Evolutionary conservation across 2,329 filamentous ascomycete genomes (phyloP), one percentile per base, ranked within the genome.

Genomic region (Sodiomyces alkalinus): DNA sequence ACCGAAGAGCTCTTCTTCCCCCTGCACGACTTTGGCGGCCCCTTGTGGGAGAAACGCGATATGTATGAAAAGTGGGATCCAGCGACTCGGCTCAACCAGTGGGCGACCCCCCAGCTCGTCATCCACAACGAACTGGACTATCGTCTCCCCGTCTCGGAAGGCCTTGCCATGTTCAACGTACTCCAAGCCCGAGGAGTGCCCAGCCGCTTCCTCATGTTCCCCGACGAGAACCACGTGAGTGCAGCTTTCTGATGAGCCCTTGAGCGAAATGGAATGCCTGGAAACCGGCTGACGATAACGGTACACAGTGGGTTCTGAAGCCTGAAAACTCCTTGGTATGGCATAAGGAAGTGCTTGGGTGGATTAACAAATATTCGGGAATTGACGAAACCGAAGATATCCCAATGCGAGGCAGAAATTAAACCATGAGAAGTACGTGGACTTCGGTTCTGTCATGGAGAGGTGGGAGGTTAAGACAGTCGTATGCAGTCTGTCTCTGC

Each of bases 61-160:
- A 64, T 58, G 15, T 83, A 80, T 43, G 68, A 69, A 43, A 68
- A 65, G 40, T 83, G 73, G 71, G 77, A 83, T 47, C 79, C 78
- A 1, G 62, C 76, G 1, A 56, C 60, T 28, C 58, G 67, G 29
- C 65, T 70, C 34, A 55, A 63, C 19, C 64, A 87, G 40, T 94
- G 86, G 86, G 59, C 68, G 1, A 94, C 86, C 1, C 90, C 90
- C 1, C 77, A 90, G 52, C 61, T 98, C 36, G 52, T 72, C 35
- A 85, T 96, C 30, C 87, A 96, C 52, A 87, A 74, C 44, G 82
- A 90, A 43, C 64, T 90, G 18, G 87, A 96, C 51, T 96, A 93
- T 48, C 70, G 87, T 12, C 58, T 94, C 16, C 79, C 85, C 1
- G 75, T 96, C 30, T 73, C 77, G 0, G 87, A 94, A 51, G 86